Percentiles rank a stretch among this genome's conserved stretches.
These are phyloP conservation scores for Scheffersomyces titani DNA, from an alignment of 1,139 yeast species.

Conservation along the genomic window DNA sequence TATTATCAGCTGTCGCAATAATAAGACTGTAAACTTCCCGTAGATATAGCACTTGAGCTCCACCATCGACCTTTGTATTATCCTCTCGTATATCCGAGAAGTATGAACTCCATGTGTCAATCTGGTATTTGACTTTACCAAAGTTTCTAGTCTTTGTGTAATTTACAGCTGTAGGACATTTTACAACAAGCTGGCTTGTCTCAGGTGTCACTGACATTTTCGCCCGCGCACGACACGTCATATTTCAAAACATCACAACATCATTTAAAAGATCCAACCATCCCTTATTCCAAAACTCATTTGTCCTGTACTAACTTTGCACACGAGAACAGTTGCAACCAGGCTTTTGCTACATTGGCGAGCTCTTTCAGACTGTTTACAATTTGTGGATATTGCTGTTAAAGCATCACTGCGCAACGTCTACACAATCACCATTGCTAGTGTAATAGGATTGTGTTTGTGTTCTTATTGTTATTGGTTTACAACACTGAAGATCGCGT, in stretches of 20 bases:
- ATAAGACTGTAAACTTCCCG: neutral
- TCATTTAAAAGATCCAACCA: constrained; percentile 11
- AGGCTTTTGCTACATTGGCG: neutral
- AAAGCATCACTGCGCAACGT: neutral
- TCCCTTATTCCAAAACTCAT: neutral
- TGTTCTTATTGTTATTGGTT: neutral
- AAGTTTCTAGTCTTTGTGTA: neutral
- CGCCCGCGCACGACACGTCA: neutral
- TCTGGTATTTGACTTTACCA: neutral
- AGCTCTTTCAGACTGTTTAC: neutral
- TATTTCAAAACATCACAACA: constrained; percentile 8
- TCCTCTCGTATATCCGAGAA: neutral
- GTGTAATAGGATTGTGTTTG: neutral
- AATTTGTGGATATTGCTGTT: neutral
- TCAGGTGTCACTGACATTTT: neutral
- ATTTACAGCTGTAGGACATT: neutral
- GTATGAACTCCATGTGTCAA: neutral
- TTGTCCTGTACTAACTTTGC: neutral
- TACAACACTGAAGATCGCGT: neutral
- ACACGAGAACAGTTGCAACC: neutral
- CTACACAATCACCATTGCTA: neutral
- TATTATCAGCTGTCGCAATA: neutral
- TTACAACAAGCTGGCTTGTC: neutral
- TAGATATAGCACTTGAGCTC: neutral
- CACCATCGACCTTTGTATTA: neutral